These are phyloP conservation scores for Diaporthe helianthi DNA, from an alignment of 2,329 filamentous ascomycete genomes.

Conservation along the genomic window DNA sequence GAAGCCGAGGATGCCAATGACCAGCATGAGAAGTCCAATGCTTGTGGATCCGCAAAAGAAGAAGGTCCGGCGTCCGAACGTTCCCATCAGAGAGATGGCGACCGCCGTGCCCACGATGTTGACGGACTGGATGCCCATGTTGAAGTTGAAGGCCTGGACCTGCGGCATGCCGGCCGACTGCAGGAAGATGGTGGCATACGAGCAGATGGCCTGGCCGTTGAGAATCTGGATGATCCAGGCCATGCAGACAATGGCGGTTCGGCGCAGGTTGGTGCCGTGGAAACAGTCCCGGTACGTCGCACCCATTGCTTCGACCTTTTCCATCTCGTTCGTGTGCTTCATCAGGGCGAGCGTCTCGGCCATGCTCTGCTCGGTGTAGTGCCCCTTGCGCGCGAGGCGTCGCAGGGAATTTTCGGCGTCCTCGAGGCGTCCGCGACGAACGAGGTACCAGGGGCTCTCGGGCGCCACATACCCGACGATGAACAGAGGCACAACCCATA, in stretches of 20 bases:
- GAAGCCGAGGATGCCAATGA: slow-evolving; percentile 18
- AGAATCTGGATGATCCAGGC: slow-evolving; percentile 58
- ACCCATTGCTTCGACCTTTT: slow-evolving; percentile 51
- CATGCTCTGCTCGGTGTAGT: slow-evolving; percentile 46
- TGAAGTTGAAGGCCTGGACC: slow-evolving; percentile 52
- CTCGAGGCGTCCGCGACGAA: slow-evolving; percentile 45
- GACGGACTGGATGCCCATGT: slow-evolving; percentile 57
- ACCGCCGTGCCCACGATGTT: slow-evolving; percentile 58
- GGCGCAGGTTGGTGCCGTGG: slow-evolving; percentile 55
- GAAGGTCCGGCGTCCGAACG: slow-evolving; percentile 57
- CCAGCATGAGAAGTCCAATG: slow-evolving; percentile 48
- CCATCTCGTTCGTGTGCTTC: slow-evolving; percentile 59
- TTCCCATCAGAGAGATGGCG: slow-evolving; percentile 58
- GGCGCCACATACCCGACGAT: slow-evolving; percentile 48
- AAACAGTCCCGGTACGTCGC: slow-evolving; percentile 60
- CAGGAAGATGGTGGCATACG: slow-evolving; percentile 55
- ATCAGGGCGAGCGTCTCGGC: slow-evolving; percentile 61
- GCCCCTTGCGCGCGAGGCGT: slow-evolving; percentile 40
- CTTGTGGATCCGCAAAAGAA: slow-evolving; percentile 51
- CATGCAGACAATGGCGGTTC: slow-evolving; percentile 59
- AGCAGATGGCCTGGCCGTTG: slow-evolving; percentile 57
- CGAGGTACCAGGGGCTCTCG: slow-evolving; percentile 53
- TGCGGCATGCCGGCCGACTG: slow-evolving; percentile 54
- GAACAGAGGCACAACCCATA: slow-evolving; percentile 49
- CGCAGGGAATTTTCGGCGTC: slow-evolving; percentile 45